Base-by-base conservation (phyloP, 768 basidiomycete genomes). In the Artomyces pyxidatus region DNA sequence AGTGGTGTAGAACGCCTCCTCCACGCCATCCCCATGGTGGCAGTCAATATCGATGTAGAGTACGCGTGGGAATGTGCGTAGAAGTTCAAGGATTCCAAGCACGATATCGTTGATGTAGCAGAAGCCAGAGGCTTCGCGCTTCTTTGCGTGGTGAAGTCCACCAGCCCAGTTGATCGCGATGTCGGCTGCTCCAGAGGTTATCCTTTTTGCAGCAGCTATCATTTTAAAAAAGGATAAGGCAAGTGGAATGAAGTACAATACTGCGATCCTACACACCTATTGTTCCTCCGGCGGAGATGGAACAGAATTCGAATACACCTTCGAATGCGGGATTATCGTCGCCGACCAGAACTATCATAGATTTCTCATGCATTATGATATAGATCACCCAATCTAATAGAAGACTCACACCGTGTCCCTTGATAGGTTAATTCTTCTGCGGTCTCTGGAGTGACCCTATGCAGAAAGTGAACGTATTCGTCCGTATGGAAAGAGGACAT, bases 41-140 rank as follows among this genome's bases (percentile, higher is more conserved):
- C 92, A 92, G 66, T 98, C 96, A 51, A 98, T 93, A 68, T 99
- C 95, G 65, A 99, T 85, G 63, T 99, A 98, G 26, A 99, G 71
- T 14, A 99, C 95, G 46, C 96, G 83, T 3, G 88, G 75, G 60
- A 81, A 81, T 48, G 73, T 79, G 56, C 93, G 80, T n/a, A 95
- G 71, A 7, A 99, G 81, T 65, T 96, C 95, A 42, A 99, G 76
- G 32, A 96, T 95, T 38, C 83, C 86, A 22, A 98, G 82, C 1
- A 96, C 93, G 63, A 97, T 99, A 65, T 94, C 89, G 65, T 99
- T 99, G 68, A 98, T 85, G 72, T 98, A 99, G 73, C 96, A 99
- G 68, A 99, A 99, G 12, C 96, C 96, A 6, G 88, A 89, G 0
- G 95, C 96, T 69, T 97, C 96, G 48, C 88, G 80, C 65, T 97